Conservation (phyloP, 495 filamentous ascomycete species). For the Penicillium coffeae region DNA sequence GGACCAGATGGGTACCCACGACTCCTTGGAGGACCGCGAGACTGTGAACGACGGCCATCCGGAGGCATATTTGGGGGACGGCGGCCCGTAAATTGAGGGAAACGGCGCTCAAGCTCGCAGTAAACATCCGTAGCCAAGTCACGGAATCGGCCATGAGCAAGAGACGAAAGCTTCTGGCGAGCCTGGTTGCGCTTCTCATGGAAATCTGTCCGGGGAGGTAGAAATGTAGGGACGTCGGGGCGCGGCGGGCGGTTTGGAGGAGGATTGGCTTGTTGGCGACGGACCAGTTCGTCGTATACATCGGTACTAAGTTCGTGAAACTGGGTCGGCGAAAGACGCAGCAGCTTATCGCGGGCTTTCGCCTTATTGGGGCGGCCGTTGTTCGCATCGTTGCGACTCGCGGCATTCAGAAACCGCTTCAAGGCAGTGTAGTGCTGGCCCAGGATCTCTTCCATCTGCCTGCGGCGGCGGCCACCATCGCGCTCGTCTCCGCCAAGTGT, state of each 20-base stretch:
- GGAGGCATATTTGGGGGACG: slow-evolving; percentile 43
- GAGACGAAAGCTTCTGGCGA: slow-evolving; percentile 83
- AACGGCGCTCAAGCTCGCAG: slow-evolving; percentile 86
- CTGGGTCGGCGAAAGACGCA: slow-evolving; percentile 82
- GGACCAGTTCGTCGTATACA: slow-evolving; percentile 91
- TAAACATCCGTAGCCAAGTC: slow-evolving; percentile 95
- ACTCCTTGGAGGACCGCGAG: slow-evolving; percentile 36
- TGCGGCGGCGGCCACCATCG: slow-evolving; percentile 42
- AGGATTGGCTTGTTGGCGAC: slow-evolving; percentile 66
- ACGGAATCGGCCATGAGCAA: slow-evolving; percentile 77
- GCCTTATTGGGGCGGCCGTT: slow-evolving; percentile 76
- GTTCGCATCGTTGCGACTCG: slow-evolving; percentile 68
- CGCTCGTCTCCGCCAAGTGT: slow-evolving; percentile 61
- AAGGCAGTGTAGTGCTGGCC: slow-evolving; percentile 79
- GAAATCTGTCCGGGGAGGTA: slow-evolving; percentile 80
- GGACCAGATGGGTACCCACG: slow-evolving; percentile 42
- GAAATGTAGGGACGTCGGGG: slow-evolving; percentile 58
- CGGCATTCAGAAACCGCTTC: slow-evolving; percentile 65
- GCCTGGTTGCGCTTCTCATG: slow-evolving; percentile 97
- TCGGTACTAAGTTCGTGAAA: slow-evolving; percentile 97
- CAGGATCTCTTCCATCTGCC: slow-evolving; percentile 63
- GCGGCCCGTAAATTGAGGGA: slow-evolving; percentile 72
- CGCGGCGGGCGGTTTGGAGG: slow-evolving; percentile 52
- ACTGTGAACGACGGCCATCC: slow-evolving; percentile 37
- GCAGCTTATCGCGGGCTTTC: slow-evolving; percentile 88